Conservation (phyloP, 805 yeast genomes). For the Cyberlindnera suaveolens region DNA sequence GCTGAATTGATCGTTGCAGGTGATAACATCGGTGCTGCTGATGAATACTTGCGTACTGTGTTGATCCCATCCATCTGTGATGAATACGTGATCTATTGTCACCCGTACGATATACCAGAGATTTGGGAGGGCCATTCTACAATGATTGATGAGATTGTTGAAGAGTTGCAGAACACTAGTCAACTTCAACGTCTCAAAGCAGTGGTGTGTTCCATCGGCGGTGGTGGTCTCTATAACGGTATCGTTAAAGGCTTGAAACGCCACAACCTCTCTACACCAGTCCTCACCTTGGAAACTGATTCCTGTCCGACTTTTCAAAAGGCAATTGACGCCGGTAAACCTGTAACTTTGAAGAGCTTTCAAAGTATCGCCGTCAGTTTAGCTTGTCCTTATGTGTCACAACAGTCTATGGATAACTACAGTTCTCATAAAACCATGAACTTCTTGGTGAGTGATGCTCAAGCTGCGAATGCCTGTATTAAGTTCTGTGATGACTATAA, state of each 20-base stretch:
- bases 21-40: slow-evolving; percentile 44
- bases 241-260: slow-evolving; percentile 37
- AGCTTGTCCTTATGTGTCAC: slow-evolving; percentile 55
- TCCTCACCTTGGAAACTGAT: slow-evolving; percentile 52
- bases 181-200: slow-evolving; percentile 31
- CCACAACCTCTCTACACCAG: slow-evolving; percentile 32
- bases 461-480: slow-evolving; percentile 49
- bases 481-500: slow-evolving; percentile 45
- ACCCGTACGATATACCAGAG: slow-evolving; percentile 45
- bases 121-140: slow-evolving; percentile 53
- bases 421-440: slow-evolving; percentile 34
- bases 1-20: slow-evolving; percentile 46
- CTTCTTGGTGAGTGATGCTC: slow-evolving; percentile 43
- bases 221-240: slow-evolving; percentile 54
- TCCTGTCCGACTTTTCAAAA: slow-evolving; percentile 54
- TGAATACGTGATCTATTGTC: slow-evolving; percentile 41
- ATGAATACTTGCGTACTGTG: slow-evolving; percentile 30
- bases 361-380: slow-evolving; percentile 59
- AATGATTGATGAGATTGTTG: slow-evolving; percentile 38
- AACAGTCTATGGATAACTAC: slow-evolving; percentile 41
- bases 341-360: slow-evolving; percentile 36
- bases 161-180: slow-evolving; percentile 20
- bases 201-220: slow-evolving; percentile 50
- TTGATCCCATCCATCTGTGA: slow-evolving; percentile 22
- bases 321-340: slow-evolving; percentile 40